Base-by-base conservation (phyloP, 2,329 filamentous ascomycete genomes). In the Aspergillus ruber region DNA sequence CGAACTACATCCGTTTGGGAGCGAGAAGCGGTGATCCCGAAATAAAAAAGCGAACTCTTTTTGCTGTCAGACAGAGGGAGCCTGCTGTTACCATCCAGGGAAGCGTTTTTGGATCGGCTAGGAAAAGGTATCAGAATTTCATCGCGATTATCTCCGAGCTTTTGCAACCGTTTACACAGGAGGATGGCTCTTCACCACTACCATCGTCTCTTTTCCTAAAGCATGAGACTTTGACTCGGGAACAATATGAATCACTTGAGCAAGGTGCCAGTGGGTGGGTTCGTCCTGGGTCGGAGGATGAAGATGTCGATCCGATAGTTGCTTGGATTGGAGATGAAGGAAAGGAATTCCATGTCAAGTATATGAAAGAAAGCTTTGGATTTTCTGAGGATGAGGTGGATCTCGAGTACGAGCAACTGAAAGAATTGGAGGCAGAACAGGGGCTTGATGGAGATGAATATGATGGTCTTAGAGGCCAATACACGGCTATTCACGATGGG, bases 1-100 rank as follows among this genome's bases (percentile, higher is more conserved):
- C 70, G 0, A 76, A 80, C 1, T 83, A 90, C 48, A 70, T 85
- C 43, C 78, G 84, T 7, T 68, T 88, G 8, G 89, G 89, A 38
- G 82, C 84, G 2, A 79, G 86, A 25, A 87, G 85, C 15, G 78
- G 81, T 44, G 84, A 87, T 50, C 68, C 73, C 0, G 75, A 77
- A 0, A 83, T 94, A 54, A 81, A 81, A 50, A 73, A 79, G 45
- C 77, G 81, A 12, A 89, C 82, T 0, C 59, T 94, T 3, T 88
- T 74, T 61, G 79, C 84, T 49, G 67, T 90, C 1, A 77, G 79
- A 15, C 59, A 64, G 10, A 60, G 54, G 3, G 55, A 62, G 3
- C 59, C 61, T 1, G 51, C 62, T 7, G 60, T 60, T 6, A 60
- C 56, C 7, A 55, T 76, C 8, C 55, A 64, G 20, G 74, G 74